Evolutionary conservation across 345 rosid species (phyloP), one percentile per base, ranked within the genome.

Genomic region (Brassica incana): DNA sequence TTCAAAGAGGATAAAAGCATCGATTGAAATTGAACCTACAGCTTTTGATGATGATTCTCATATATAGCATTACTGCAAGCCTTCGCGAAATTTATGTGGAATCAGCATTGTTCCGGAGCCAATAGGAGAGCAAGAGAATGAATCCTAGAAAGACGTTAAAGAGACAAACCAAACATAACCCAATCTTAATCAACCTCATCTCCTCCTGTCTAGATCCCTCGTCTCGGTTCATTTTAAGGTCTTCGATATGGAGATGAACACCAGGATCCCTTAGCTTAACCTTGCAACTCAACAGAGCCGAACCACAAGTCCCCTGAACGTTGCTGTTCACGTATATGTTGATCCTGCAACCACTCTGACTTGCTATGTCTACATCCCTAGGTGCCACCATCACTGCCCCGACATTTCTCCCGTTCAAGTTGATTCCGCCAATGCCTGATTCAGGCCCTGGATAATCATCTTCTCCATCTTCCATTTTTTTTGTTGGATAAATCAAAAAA

Each of bases 301-400:
- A 86, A 67, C 80, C 75, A 54, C 82, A 86, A 0, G 79, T 77
- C 52, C 83, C 93, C 65, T 90, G 93, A 71, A 88, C 76, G 25
- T 90, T 90, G 80, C 81, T 87, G 84, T 90, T 90, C 68, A 86
- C 74, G 63, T 84, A 85, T 38, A 90, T 86, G 85, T 90, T 90
- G 80, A 90, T 87, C 81, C 86, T 84, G 69, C 84, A 79, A 77
- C 84, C 85, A 65, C 83, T 76, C 36, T 75, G 77, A 3, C 79
- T 65, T 56, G 91, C 86, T 6, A 80, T 71, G 3, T 81, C 29
- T 14, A 69, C 48, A 67, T 83, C 87, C 6, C 69, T 64, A 16
- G 84, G 84, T 10, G 75, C 74, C 5, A 81, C 81, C 97, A 90
- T 88, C 35, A 88, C 70, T 0, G 96, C 96, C 4, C 98, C 97